Conservation (phyloP, 768 basidiomycete species). For the Cyclocybe aegerita region DNA sequence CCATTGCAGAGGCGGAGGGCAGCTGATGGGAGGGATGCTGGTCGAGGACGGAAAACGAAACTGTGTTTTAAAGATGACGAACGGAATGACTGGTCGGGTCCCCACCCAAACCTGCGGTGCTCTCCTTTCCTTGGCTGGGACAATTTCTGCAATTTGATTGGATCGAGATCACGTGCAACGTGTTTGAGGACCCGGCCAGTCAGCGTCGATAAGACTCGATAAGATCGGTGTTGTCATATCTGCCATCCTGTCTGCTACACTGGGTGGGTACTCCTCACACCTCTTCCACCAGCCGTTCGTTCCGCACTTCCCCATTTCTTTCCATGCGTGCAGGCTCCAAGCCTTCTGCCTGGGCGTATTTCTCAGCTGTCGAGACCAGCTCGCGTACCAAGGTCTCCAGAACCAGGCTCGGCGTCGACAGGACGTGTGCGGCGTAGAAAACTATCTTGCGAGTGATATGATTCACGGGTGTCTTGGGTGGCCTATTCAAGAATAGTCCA, state of each 20-base stretch:
- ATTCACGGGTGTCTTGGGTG: slow-evolving; percentile 15
- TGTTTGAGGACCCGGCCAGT: slow-evolving; percentile 30
- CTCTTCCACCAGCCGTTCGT: slow-evolving; percentile 5
- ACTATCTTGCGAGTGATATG: slow-evolving; percentile 59
- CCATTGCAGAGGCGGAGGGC: slow-evolving; percentile 4
- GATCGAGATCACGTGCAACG: slow-evolving; percentile 15
- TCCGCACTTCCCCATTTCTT: background rate
- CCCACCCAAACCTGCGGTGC: slow-evolving; percentile 15
- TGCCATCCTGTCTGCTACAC: background rate
- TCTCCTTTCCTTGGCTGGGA: background rate
- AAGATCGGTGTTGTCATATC: background rate
- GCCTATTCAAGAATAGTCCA: slow-evolving; percentile 33
- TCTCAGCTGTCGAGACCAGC: slow-evolving; percentile 15
- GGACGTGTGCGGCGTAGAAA: slow-evolving; percentile 68
- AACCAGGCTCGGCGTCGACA: slow-evolving; percentile 43
- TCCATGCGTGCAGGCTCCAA: background rate
- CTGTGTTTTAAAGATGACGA: slow-evolving; percentile 15
- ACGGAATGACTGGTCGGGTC: slow-evolving; percentile 32
- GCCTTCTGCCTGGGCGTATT: slow-evolving; percentile 1
- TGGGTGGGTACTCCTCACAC: background rate
- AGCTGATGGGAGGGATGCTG: background rate
- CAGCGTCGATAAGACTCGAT: slow-evolving; percentile 4
- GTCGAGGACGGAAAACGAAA: slow-evolving; percentile 11
- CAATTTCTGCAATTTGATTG: slow-evolving; percentile 3
- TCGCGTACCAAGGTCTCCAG: slow-evolving; percentile 40